Evolutionary conservation across 2,329 filamentous ascomycete genomes (phyloP).

Genomic region (Alternaria sp.): DNA sequence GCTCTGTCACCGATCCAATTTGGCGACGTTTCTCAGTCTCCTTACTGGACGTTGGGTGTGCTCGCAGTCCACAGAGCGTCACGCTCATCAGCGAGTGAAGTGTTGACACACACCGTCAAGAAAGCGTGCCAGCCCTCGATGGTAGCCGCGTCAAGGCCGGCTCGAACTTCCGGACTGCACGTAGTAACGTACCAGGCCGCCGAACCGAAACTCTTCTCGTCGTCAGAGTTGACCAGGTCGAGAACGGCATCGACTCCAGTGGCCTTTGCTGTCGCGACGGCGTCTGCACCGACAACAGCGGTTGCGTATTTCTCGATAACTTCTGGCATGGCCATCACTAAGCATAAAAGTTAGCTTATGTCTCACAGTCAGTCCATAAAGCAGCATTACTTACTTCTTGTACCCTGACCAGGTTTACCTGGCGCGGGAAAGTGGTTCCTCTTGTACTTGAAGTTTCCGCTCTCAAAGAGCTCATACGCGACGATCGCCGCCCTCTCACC

Average conservation of each 20-base stretch:
- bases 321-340: conserved; percentile 67
- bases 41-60: conserved; percentile 19
- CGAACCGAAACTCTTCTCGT: conserved; percentile 62
- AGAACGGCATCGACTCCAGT: conserved; percentile 54
- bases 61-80: conserved; percentile 59
- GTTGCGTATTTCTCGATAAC: conserved; percentile 64
- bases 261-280: conserved; percentile 38
- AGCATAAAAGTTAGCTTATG: background rate
- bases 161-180: conserved; percentile 55
- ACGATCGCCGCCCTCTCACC: conserved; percentile 73
- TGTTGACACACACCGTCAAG: conserved; percentile 61
- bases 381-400: conserved; percentile 36
- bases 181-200: conserved; percentile 67
- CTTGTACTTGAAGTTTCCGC: conserved; percentile 72
- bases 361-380: too few relatives aligned
- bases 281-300: conserved; percentile 47
- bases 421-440: conserved; percentile 64
- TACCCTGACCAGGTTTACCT: conserved; percentile 69
- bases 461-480: conserved; percentile 75
- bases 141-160: conserved; percentile 54
- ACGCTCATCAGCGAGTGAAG: conserved; percentile 55
- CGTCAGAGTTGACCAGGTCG: conserved; percentile 55
- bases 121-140: conserved; percentile 61
- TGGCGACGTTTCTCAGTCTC: conserved; percentile 11
- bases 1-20: background rate